Base-by-base conservation (phyloP, 2,329 filamentous ascomycete genomes). In the Xylariomycetidae sp. region DNA sequence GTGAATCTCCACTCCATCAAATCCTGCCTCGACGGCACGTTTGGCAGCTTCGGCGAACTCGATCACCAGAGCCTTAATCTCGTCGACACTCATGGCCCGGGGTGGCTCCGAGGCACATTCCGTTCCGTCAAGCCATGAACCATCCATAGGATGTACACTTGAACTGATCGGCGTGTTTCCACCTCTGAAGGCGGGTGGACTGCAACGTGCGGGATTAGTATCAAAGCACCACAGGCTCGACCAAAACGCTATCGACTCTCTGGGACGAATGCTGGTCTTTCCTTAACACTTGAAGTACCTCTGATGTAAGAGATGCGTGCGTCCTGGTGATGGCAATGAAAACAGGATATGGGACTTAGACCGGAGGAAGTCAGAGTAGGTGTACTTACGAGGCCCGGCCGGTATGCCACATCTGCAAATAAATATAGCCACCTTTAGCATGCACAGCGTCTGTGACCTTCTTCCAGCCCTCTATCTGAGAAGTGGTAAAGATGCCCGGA, bases 31-130 rank as follows among this genome's bases (percentile, higher is more conserved):
- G 2, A 86, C 56, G 1, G 82, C 72, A 9, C 74, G 59, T 45
- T 67, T 64, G 0, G 69, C 64, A 1, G 68, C 70, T 0, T 65
- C 69, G 1, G 68, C 72, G 59, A 74, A 88, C 3, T 75, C 75
- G 5, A 54, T 51, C 56, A 84, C 84, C 38, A 82, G 62, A 4
- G 70, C 57, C 33, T 74, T 67, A 36, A 89, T 88, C 30, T 88
- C 82, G 2, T 69, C 60, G 13, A 72, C 60, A 0, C 74, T 80
- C 74, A 88, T 76, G 13, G 69, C 77, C 34, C 71, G 49, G 8
- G 37, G 76, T 2, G 82, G 82, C 17, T 31, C 34, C 8, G 51
- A 44, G 18, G 50, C 48, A 15, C 48, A 46, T 8, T 43, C 44
- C 28, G 44, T 52, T 11, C 61, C 58, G 11, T 48, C 44, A 13